Percentiles rank a stretch among this genome's conserved stretches.
These are phyloP conservation scores for Epichloe uncinata DNA, from an alignment of 2,329 filamentous ascomycete species.

Conservation along the genomic window DNA sequence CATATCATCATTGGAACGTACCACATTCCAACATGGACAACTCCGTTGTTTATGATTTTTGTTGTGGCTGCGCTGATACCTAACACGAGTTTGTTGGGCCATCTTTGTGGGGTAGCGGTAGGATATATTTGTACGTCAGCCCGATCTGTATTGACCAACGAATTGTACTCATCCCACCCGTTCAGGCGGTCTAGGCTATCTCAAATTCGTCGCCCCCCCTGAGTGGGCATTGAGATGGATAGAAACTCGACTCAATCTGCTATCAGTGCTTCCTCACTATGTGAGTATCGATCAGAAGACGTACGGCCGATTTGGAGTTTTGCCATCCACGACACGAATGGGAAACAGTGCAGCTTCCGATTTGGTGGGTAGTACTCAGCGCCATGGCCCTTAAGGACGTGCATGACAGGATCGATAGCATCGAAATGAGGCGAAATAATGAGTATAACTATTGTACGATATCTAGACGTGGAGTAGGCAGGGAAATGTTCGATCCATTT, in stretches of 20 bases:
- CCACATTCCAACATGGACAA: constrained; percentile 83
- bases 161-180: background rate
- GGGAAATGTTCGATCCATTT: background rate
- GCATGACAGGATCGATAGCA: background rate
- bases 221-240: constrained; percentile 81
- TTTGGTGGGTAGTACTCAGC: constrained; percentile 48
- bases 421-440: background rate
- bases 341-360: constrained; percentile 38
- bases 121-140: constrained; percentile 67
- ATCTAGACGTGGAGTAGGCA: background rate
- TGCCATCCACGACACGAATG: constrained; percentile 45
- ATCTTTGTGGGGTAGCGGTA: constrained; percentile 68
- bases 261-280: constrained; percentile 77
- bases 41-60: constrained; percentile 64
- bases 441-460: background rate
- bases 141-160: background rate
- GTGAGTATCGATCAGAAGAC: constrained; percentile 94
- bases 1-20: constrained; percentile 50
- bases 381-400: constrained; percentile 50
- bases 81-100: constrained; percentile 71
- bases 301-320: constrained; percentile 79
- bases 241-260: constrained; percentile 74
- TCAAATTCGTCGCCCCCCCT: constrained; percentile 79
- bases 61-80: constrained; percentile 67
- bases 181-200: constrained; percentile 69